Base-by-base conservation (phyloP, 2,329 filamentous ascomycete species). In the Fonsecaea monophora region DNA sequence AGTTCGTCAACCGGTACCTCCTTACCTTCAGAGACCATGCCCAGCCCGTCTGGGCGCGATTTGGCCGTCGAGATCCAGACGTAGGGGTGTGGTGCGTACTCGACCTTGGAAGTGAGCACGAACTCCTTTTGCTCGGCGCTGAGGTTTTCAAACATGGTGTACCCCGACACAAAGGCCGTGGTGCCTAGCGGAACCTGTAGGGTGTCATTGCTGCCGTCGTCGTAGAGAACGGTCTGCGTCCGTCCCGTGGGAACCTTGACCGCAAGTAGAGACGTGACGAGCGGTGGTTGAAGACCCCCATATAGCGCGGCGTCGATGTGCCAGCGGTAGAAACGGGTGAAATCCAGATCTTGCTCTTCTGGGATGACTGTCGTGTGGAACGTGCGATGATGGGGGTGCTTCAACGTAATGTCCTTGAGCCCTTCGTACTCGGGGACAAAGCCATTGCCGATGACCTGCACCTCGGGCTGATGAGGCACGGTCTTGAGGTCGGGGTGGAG, bases 401-500 rank as follows among this genome's bases (percentile, higher is more conserved):
- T 85, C 37, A 94, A 84, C 38, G 81, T 86, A 69, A 93, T 84
- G 75, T 92, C 82, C 71, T 84, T 78, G 9, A 94, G 80, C 0
- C 90, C 91, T 75, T 93, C 90, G 72, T 92, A 93, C 37, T 86
- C 84, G 0, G 84, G 76, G 1, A 94, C 84, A 55, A 85, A 84
- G 4, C 91, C 91, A 73, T 94, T 92, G 48, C 91, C 91, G 68
- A 94, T 93, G 62, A 93, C 88, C 74, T 94, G 91, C 1, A 92
- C 89, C 76, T 94, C 90, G 0, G 91, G 90, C 76, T 94, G 91
- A 72, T 92, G 88, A 0, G 91, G 90, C 50, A 94, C 87, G 0
- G 91, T 93, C 80, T 93, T 92, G 18, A 94, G 83, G 72, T 94
- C 91, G 0, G 91, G 91, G 74, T 93, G 90, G 18, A 94, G 83